Evolutionary conservation across 2,329 filamentous ascomycete genomes (phyloP).

Genomic region (Bipolaris victoriae): DNA sequence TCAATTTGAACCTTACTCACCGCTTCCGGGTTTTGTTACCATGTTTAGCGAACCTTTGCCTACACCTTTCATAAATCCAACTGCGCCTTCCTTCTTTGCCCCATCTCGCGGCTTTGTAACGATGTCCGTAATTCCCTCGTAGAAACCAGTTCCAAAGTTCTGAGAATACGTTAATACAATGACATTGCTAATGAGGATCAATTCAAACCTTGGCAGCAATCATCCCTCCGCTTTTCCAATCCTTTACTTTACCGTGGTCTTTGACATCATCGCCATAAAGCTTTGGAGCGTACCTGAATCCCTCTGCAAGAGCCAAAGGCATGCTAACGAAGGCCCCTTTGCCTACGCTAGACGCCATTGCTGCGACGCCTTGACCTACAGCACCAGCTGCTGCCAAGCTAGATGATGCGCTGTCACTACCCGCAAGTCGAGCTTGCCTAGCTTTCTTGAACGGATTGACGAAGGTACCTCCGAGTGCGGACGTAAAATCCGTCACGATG

Average conservation of each 20-base stretch:
- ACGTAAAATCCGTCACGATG: neutral
- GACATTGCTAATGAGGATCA: neutral
- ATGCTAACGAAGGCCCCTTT: conserved; percentile 44
- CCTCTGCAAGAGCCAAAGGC: conserved; percentile 48
- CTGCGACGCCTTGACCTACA: neutral
- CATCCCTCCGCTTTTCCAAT: conserved; percentile 43
- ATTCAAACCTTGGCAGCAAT: conserved; percentile 29
- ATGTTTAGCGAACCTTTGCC: conserved; percentile 39
- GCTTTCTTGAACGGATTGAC: neutral
- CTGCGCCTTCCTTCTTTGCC: conserved; percentile 39
- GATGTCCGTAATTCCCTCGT: conserved; percentile 42
- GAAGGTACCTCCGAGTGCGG: neutral
- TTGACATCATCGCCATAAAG: conserved; percentile 47
- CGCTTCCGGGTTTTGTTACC: conserved; percentile 4
- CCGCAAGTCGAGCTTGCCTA: neutral
- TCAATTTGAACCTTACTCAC: neutral
- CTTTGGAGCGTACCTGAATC: conserved; percentile 44
- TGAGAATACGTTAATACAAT: neutral
- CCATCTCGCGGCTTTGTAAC: conserved; percentile 41
- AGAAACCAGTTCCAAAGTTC: neutral
- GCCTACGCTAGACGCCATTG: neutral
- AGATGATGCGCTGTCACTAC: neutral
- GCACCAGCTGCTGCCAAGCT: neutral
- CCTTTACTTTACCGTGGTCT: conserved; percentile 41
- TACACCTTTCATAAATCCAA: conserved; percentile 44